Percentiles rank a stretch among this genome's conserved stretches.
These are phyloP conservation scores for Stenocarpella maydis DNA, from an alignment of 2,329 filamentous ascomycete genomes.

Conservation along the genomic window DNA sequence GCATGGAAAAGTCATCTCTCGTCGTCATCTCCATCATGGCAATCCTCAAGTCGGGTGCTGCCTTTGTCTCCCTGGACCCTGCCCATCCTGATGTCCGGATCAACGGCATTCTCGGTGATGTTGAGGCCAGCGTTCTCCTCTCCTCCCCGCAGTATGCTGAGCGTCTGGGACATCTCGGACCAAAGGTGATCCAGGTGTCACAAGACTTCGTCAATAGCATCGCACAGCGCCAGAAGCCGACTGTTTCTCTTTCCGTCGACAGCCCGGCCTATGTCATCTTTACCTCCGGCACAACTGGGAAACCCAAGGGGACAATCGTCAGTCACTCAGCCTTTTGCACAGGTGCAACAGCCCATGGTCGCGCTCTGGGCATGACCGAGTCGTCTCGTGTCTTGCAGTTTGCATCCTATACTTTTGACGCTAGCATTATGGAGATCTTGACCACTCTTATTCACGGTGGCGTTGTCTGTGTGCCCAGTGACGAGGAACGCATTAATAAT, in stretches of 20 bases:
- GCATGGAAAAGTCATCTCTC: conserved; percentile 47
- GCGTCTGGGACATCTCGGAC: conserved; percentile 2
- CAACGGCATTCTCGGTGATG: conserved; percentile 44
- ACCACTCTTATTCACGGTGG: conserved; percentile 40
- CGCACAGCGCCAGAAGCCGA: neutral
- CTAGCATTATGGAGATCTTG: conserved; percentile 39
- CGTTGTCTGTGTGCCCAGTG: conserved; percentile 47
- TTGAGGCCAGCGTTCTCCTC: conserved; percentile 37
- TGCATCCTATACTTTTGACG: conserved; percentile 45
- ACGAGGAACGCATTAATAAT: conserved; percentile 49
- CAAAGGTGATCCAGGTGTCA: neutral
- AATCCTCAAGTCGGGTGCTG: conserved; percentile 46
- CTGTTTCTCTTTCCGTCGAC: neutral
- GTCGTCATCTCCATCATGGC: conserved; percentile 43
- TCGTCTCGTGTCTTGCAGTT: conserved; percentile 46
- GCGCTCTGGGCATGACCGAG: conserved; percentile 36
- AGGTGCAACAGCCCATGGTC: conserved; percentile 33
- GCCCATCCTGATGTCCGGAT: conserved; percentile 47
- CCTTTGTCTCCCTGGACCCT: conserved; percentile 46
- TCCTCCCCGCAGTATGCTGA: conserved; percentile 22
- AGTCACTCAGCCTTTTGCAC: conserved; percentile 37
- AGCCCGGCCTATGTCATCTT: conserved; percentile 50
- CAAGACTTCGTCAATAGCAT: neutral
- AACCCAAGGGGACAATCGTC: conserved; percentile 59
- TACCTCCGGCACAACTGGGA: conserved; percentile 64